Percentiles rank a stretch among this genome's conserved stretches.
Conservation (phyloP, 768 basidiomycete genomes). For the Boletellus ananiceps region DNA sequence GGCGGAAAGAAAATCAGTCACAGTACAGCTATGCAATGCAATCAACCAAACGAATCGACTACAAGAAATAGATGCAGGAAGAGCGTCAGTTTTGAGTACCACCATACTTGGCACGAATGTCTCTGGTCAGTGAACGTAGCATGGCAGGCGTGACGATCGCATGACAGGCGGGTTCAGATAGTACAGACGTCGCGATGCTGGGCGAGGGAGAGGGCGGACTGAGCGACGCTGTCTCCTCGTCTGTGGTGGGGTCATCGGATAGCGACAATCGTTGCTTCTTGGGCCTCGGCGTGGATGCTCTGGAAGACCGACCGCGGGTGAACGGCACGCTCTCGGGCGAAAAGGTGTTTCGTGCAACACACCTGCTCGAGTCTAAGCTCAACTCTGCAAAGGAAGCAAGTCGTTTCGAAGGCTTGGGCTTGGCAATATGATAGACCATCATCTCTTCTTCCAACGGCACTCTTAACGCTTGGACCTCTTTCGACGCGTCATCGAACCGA, state of each 20-base stretch:
- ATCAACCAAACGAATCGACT: not conserved
- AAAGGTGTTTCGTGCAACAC: slow-evolving; percentile 12
- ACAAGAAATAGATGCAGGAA: slow-evolving; percentile 10
- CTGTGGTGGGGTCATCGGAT: slow-evolving; percentile 30
- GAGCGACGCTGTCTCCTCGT: slow-evolving; percentile 27
- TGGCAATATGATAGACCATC: slow-evolving; percentile 36
- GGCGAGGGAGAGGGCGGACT: slow-evolving; percentile 40
- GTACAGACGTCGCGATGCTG: slow-evolving; percentile 42
- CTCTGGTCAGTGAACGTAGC: slow-evolving; percentile 42
- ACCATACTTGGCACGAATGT: slow-evolving; percentile 31
- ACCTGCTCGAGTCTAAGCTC: slow-evolving; percentile 35
- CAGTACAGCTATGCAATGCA: slow-evolving; percentile 7
- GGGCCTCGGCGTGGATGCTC: slow-evolving; percentile 20
- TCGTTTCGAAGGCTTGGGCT: slow-evolving; percentile 44
- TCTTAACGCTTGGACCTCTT: slow-evolving; percentile 31
- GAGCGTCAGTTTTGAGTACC: not conserved
- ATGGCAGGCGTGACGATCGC: slow-evolving; percentile 57
- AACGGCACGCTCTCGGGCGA: not conserved
- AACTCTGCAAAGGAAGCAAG: slow-evolving; percentile 41
- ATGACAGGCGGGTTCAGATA: slow-evolving; percentile 27
- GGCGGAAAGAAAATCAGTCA: not conserved
- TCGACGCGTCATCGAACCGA: slow-evolving; percentile 25
- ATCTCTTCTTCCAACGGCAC: slow-evolving; percentile 36
- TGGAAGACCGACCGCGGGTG: slow-evolving; percentile 9
- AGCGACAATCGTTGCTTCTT: slow-evolving; percentile 45